Conservation (phyloP, 768 basidiomycete genomes). For the Calocybe cyanea region DNA sequence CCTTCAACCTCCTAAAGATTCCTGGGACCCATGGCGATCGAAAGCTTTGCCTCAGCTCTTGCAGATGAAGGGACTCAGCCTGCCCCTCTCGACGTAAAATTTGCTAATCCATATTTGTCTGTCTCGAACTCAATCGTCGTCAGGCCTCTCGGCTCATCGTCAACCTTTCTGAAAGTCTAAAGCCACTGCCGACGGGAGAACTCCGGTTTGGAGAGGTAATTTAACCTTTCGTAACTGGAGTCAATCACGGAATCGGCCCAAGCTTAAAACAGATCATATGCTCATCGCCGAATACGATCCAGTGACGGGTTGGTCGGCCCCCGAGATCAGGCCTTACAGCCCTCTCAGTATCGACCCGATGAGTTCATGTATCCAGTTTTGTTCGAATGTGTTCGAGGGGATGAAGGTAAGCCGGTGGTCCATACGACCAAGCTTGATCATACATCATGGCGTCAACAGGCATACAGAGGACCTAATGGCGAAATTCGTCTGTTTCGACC, state of each 20-base stretch:
- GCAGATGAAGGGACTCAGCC: conserved; percentile 1
- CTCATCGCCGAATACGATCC: conserved; percentile 62
- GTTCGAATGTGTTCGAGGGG: conserved; percentile 82
- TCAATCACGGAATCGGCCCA: background rate
- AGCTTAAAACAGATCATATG: conserved; percentile 81
- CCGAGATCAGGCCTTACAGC: conserved; percentile 73
- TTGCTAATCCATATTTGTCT: too few species aligned
- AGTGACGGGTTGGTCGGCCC: conserved; percentile 61
- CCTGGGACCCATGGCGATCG: conserved; percentile 18
- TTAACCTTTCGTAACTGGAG: background rate
- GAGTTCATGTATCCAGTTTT: conserved; percentile 81
- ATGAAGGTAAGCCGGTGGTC: conserved; percentile 50
- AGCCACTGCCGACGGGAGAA: conserved; percentile 48
- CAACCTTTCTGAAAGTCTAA: conserved; percentile 41
- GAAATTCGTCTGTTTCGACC: conserved; percentile 78
- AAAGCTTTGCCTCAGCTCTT: too few species aligned
- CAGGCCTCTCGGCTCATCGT: conserved; percentile 58
- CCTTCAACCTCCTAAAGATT: too few species aligned
- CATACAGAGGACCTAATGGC: conserved; percentile 70
- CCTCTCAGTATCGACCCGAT: conserved; percentile 69
- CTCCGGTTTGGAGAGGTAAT: conserved; percentile 56
- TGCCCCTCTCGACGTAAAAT: conserved; percentile 16
- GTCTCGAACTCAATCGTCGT: background rate
- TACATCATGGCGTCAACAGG: conserved; percentile 32
- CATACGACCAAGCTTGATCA: background rate